A percentile compares a stretch with the other conserved stretches of the same genome.
phyloP scores from a whole-genome alignment of 306 rosid genomes.

The Dryas octopetala region DNA sequence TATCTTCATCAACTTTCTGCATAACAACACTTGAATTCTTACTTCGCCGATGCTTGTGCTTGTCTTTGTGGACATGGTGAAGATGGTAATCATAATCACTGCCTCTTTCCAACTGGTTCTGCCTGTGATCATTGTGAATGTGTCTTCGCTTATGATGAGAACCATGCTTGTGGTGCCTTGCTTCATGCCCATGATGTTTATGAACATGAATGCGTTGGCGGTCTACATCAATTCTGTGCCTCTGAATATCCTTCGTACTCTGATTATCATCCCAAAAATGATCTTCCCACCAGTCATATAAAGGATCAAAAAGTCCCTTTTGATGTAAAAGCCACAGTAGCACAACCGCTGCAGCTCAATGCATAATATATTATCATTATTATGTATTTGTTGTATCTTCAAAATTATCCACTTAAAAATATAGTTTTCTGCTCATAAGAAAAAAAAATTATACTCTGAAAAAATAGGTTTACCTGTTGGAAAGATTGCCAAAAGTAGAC shows the following conservation, averaged over 20 bases:
- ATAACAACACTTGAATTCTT: slow-evolving; percentile 27
- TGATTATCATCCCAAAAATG: slow-evolving; percentile 39
- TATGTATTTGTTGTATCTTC: not conserved
- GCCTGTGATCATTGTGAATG: slow-evolving; percentile 42
- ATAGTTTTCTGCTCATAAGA: not conserved
- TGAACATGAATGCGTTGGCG: slow-evolving; percentile 29
- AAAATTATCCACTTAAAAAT: not conserved
- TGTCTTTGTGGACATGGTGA: slow-evolving; percentile 55
- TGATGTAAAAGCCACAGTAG: slow-evolving; percentile 76
- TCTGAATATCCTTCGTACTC: slow-evolving; percentile 26
- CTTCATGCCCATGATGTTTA: slow-evolving; percentile 42
- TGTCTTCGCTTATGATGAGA: slow-evolving; percentile 43
- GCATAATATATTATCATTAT: slow-evolving; percentile 7
- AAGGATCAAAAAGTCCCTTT: slow-evolving; percentile 88
- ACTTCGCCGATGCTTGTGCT: slow-evolving; percentile 49
- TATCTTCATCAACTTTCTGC: slow-evolving; percentile 38
- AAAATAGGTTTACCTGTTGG: slow-evolving; percentile 57
- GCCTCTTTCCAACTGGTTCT: slow-evolving; percentile 46
- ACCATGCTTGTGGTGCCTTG: slow-evolving; percentile 38
- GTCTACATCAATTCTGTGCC: slow-evolving; percentile 29
- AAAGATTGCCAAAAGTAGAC: slow-evolving; percentile 68
- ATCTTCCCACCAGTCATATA: slow-evolving; percentile 89
- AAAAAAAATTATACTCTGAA: not conserved
- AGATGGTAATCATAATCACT: slow-evolving; percentile 42
- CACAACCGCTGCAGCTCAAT: slow-evolving; percentile 60